Percentiles rank a stretch among this genome's conserved stretches.
Conservation (phyloP, 257 asterid species). For the Coffea eugenioides region DNA sequence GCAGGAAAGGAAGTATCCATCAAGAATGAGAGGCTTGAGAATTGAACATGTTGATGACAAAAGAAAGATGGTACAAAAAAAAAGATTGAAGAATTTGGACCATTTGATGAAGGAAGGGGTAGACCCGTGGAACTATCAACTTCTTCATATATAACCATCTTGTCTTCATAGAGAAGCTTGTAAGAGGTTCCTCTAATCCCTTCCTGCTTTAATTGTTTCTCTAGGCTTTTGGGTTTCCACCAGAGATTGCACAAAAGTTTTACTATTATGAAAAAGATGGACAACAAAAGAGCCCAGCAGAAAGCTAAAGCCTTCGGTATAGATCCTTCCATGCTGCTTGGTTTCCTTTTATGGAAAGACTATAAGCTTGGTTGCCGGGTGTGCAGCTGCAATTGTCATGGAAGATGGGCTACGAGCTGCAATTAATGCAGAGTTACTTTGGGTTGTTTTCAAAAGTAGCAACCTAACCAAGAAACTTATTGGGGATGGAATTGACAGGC, state of each 20-base stretch:
- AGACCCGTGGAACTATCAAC: slow-evolving; percentile 26
- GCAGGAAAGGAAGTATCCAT: background rate
- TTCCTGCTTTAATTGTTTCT: slow-evolving; percentile 20
- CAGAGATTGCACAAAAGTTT: slow-evolving; percentile 9
- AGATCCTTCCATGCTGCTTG: background rate
- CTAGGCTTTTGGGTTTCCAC: slow-evolving; percentile 31
- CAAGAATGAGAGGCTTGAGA: background rate
- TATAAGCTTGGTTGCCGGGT: too few species aligned
- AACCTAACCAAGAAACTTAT: background rate
- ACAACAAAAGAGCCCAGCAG: background rate
- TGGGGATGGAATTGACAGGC: background rate
- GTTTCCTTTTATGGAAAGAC: too few species aligned
- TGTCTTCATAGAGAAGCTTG: slow-evolving; percentile 27
- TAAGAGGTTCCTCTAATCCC: slow-evolving; percentile 32
- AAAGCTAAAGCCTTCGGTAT: background rate
- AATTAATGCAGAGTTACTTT: too few species aligned
- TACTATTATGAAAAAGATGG: background rate
- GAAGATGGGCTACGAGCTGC: too few species aligned
- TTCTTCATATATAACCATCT: background rate
- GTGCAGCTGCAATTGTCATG: background rate
- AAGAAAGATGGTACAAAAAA: background rate
- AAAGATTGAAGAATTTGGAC: slow-evolving; percentile 8
- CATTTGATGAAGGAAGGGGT: slow-evolving; percentile 27
- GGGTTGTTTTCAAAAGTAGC: too few species aligned
- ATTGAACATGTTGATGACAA: background rate